Evolutionary conservation across 2,329 filamentous ascomycete species (phyloP).

Genomic region (Fusarium longipes): DNA sequence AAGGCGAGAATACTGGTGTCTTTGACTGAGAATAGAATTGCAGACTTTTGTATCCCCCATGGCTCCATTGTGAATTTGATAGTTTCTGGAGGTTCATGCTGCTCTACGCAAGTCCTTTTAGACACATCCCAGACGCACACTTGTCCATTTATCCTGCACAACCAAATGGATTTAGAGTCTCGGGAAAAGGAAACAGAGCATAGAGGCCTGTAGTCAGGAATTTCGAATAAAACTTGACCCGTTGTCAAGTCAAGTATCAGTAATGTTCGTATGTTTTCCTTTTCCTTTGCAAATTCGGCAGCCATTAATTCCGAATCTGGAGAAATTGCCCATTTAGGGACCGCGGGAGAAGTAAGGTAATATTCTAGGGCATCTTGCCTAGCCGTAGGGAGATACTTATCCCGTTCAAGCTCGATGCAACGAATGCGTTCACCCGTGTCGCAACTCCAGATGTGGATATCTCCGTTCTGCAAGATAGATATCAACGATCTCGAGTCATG

Average conservation of each 20-base stretch:
- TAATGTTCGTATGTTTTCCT: background rate
- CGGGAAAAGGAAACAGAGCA: background rate
- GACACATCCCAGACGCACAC: background rate
- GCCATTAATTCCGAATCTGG: background rate
- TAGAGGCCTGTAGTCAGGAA: fast-evolving
- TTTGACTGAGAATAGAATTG: background rate
- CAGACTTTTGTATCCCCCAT: too few species aligned
- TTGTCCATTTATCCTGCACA: background rate
- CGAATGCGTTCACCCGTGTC: background rate
- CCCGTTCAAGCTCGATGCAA: background rate
- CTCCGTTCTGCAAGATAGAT: fast-evolving
- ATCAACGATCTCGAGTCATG: background rate
- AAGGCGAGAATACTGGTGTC: too few species aligned
- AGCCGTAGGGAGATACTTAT: background rate
- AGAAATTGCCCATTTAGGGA: background rate
- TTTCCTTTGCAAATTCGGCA: fast-evolving
- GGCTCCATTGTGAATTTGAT: fast-evolving
- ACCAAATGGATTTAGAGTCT: background rate
- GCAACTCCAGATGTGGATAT: background rate
- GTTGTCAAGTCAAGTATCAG: background rate
- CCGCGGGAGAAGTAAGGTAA: too few species aligned
- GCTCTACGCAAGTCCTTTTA: background rate
- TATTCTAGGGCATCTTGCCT: background rate
- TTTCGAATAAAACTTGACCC: background rate
- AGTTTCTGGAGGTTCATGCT: background rate